Evolutionary conservation across 2,329 filamentous ascomycete genomes (phyloP), one percentile per base, ranked within the genome.

Genomic region (Verticillium albo-atrum): DNA sequence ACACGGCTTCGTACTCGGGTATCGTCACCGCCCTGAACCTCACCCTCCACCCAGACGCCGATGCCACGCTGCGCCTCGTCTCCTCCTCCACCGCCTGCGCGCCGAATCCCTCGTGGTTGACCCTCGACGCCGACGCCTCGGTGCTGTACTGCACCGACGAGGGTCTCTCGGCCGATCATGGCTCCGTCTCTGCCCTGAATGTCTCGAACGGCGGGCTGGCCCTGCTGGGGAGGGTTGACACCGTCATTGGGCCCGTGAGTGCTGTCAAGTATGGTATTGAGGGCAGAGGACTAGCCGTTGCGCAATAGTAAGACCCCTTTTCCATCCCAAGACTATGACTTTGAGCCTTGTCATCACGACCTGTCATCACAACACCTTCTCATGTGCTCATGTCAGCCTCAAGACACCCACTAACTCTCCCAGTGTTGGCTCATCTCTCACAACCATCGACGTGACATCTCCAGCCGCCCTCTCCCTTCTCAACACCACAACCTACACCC

Each of bases 101-200:
- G 10, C 71, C 75, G 2, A 81, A 79, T 61, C 82, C 86, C 5
- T 82, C 84, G 12, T 89, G 86, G 85, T 73, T 89, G 59, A 82
- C 82, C 23, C 75, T 86, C 23, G 81, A 86, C 67, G 70, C 75
- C 60, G 67, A 73, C 53, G 76, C 79, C 61, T 74, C 75, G 25
- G 70, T 78, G 14, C 73, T 89, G 12, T 86, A 83, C 72, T 89
- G 86, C 71, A 66, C 84, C 52, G 81, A 89, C 64, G 87, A 89
- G 74, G 82, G 79, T 25, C 72, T 80, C 52, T 68, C 69, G 25
- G 64, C 69, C 4, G 68, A 72, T n/a, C 77, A 82, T 62, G 83
- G 82, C 56, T 76, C 78, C 2, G 70, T 89, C 60, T 69, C 71
- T 10, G 73, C 75, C 4, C 77, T 80, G 60, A 65, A 65, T 30